Base-by-base conservation (phyloP, 2,329 filamentous ascomycete species). In the Triangularia verruculosa region DNA sequence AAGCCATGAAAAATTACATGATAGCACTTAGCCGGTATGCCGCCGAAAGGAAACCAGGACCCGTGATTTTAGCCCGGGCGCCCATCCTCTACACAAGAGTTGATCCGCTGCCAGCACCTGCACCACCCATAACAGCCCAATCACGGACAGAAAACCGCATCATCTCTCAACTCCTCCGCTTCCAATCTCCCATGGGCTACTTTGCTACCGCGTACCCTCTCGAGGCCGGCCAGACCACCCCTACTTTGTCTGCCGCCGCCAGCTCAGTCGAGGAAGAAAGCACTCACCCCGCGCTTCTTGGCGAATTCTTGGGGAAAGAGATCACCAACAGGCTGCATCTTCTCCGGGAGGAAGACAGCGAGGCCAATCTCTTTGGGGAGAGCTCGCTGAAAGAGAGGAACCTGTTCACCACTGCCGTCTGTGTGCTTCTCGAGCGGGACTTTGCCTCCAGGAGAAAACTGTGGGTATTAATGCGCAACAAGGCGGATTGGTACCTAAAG, bases 351-450 rank as follows among this genome's bases (percentile, higher is more conserved):
- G 11, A 20, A 20, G n/a, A 47, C 39, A 20, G 8, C 24, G 24
- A 32, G 4, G 12, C 24, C 24, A 17, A 39, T 17, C 5, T 47
- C 6, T 47, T 47, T 9, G 39, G 39, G 2, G 17, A 34, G n/a
- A 13, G 9, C 30, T n/a, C 3, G 17, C 2, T 39, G 15, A 39
- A 22, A 13, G 20, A 22, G 12, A 11, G 13, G 11, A 39, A 12
- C 9, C n/a, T 54, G 22, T 64, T 59, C 54, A 64, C 62, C 0
- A 30, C 25, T 3, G 55, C 59, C 1, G 27, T 59, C 8, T 32
- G 12, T 3, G 24, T 64, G 7, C 59, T 64, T 1, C 55, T 64
- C 17, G 24, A 58, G 17, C 54, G 62, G 1, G 53, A 64, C 47
- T 59, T 61, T 13, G 39, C 39, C 39, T 47, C 39, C 39, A 47